Conservation (phyloP, 257 asterid genomes). For the Primulina huaijiensis region DNA sequence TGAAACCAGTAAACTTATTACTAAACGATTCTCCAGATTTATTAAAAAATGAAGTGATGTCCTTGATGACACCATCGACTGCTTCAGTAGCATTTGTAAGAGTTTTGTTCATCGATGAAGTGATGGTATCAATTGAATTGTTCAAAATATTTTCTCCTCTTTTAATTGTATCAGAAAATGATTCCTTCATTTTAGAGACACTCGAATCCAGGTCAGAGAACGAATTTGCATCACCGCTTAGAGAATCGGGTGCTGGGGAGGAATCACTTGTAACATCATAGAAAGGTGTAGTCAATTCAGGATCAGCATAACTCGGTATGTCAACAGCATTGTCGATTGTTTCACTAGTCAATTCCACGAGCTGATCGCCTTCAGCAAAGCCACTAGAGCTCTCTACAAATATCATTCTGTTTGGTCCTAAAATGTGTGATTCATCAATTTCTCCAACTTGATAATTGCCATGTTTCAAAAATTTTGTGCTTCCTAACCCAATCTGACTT, state of each 20-base stretch:
- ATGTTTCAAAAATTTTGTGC: conserved; percentile 22
- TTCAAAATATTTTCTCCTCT: conserved; percentile 49
- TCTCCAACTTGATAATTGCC: conserved; percentile 24
- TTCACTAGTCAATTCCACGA: conserved; percentile 30
- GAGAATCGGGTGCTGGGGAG: conserved; percentile 35
- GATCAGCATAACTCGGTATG: conserved; percentile 26
- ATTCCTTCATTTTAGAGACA: conserved; percentile 30
- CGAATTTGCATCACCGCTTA: conserved; percentile 34
- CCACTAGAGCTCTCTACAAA: conserved; percentile 42
- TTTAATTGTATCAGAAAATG: conserved; percentile 37
- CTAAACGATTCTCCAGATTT: conserved; percentile 63
- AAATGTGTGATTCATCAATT: conserved; percentile 23
- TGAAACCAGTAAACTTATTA: conserved; percentile 47
- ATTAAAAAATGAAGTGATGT: conserved; percentile 38
- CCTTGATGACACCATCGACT: conserved; percentile 42
- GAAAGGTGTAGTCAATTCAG: conserved; percentile 24
- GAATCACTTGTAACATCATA: conserved; percentile 31
- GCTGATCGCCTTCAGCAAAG: conserved; percentile 37
- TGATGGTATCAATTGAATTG: conserved; percentile 44
- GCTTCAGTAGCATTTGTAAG: conserved; percentile 40
- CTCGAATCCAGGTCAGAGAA: conserved; percentile 39
- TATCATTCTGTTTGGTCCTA: conserved; percentile 31
- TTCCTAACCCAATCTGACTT: conserved; percentile 21
- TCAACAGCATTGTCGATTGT: conserved; percentile 24
- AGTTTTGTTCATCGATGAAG: conserved; percentile 47